Conservation (phyloP, 495 filamentous ascomycete genomes). For the Penicillium malachiteum region DNA sequence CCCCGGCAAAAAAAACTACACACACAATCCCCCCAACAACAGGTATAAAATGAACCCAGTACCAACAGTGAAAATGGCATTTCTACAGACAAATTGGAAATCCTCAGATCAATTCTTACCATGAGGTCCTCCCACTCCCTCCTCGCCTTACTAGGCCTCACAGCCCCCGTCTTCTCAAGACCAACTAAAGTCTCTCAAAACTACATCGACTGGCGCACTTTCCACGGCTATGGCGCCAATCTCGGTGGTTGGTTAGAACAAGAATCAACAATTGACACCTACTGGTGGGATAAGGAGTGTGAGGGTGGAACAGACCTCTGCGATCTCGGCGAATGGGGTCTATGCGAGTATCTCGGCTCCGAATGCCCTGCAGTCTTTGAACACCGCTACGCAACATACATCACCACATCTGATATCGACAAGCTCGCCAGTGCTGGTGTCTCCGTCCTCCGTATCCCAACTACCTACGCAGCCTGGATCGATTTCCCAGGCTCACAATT, state of each 20-base stretch:
- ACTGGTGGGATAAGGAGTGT: slow-evolving; percentile 25
- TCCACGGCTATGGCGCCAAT: slow-evolving; percentile 29
- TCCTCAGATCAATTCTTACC: not conserved
- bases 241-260: slow-evolving; percentile 37
- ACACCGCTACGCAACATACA: slow-evolving; percentile 30
- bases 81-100: not conserved
- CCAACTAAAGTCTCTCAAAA: not conserved
- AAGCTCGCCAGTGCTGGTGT: slow-evolving; percentile 23
- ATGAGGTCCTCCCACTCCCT: not conserved
- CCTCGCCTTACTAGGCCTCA: not conserved
- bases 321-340: slow-evolving; percentile 27
- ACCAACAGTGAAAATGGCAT: too few relatives aligned
- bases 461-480: slow-evolving; percentile 29
- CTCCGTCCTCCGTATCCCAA: slow-evolving; percentile 31
- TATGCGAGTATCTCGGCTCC: slow-evolving; percentile 26
- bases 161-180: not conserved
- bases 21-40: too few relatives aligned
- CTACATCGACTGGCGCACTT: slow-evolving; percentile 30
- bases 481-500: slow-evolving; percentile 29
- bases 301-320: slow-evolving; percentile 18
- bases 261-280: slow-evolving; percentile 32
- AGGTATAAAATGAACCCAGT: too few relatives aligned
- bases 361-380: slow-evolving; percentile 26
- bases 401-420: slow-evolving; percentile 30
- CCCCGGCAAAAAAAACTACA: not conserved